Evolutionary conservation across 768 basidiomycete species (phyloP).

Genomic region (Amanita jacksonii): DNA sequence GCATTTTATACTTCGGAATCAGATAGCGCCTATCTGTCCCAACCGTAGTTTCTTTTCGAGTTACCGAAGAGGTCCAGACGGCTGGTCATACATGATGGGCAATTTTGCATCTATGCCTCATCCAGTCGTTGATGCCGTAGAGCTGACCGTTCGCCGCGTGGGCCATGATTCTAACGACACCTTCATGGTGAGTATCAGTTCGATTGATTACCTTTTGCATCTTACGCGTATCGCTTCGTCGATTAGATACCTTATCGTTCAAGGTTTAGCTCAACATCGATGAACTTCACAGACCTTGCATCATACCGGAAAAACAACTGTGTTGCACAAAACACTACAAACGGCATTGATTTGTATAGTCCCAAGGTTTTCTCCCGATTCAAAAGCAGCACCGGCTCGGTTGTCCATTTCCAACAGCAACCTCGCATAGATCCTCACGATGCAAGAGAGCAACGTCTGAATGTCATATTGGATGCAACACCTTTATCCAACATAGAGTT

Average conservation of each 20-base stretch:
- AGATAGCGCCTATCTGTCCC: background rate
- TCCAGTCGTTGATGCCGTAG: conserved; percentile 39
- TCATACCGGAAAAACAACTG: conserved; percentile 48
- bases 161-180: conserved; percentile 30
- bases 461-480: conserved; percentile 38
- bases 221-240: background rate
- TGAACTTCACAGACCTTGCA: conserved; percentile 36
- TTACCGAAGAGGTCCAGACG: conserved; percentile 25
- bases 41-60: conserved; percentile 35
- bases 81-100: conserved; percentile 37
- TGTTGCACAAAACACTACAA: conserved; percentile 36
- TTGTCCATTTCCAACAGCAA: conserved; percentile 31
- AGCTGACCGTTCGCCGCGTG: conserved; percentile 35
- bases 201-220: background rate
- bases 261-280: conserved; percentile 34
- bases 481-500: conserved; percentile 36
- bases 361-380: conserved; percentile 8
- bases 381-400: conserved; percentile 14
- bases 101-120: conserved; percentile 48
- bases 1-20: conserved; percentile 9
- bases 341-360: conserved; percentile 32
- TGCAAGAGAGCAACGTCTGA: conserved; percentile 29
- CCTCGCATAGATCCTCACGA: conserved; percentile 22
- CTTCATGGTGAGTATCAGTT: conserved; percentile 28
- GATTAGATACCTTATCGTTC: conserved; percentile 49